Evolutionary conservation across 176 grass and related monocot species (phyloP), one percentile per base, ranked within the genome.

Genomic region (Echinochloa phyllopogon): DNA sequence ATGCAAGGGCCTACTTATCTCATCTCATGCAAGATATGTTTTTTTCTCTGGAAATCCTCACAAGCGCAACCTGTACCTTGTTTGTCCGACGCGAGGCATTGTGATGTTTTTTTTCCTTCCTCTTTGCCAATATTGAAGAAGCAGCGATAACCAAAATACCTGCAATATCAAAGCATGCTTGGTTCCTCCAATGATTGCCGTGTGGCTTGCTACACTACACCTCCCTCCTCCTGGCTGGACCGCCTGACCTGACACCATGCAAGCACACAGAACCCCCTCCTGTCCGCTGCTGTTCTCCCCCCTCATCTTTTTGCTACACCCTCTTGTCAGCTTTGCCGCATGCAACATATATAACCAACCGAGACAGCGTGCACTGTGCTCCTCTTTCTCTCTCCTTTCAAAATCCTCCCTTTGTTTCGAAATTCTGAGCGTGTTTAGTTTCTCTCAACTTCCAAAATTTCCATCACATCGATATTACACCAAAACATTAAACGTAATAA

Each of bases 291-390:
- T 60, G 42, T 44, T 59, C 72, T 75, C 24, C 58, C 15, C 53
- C 20, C 29, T 78, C 49, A 57, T 87, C 85, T 74, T 64, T 64
- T 78, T 69, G 58, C 41, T 58, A 49, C 62, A 68, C 62, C 51
- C 2, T 33, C 41, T n/a, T 83, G 74, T 66, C 84, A 83, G 88
- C 59, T 83, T 79, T 87, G 72, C 88, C 74, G 86, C 84, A 79
- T 90, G 84, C 79, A 59, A 47, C 37, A n/a, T n/a, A n/a, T n/a
- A 50, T 38, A 62, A 57, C 71, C 40, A 43, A 81, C 85, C 67
- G 47, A 43, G 4, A 4, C 42, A 53, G 15, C 64, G 20, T 25
- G 15, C 12, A 51, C 42, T 27, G 12, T 17, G 53, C 21, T n/a
- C 0, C 17, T 23, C 4, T 52, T 0, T 5, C n/a, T n/a, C 48